These are phyloP conservation scores for Rehmannia glutinosa DNA, from an alignment of 257 asterid species.

Conservation along the genomic window DNA sequence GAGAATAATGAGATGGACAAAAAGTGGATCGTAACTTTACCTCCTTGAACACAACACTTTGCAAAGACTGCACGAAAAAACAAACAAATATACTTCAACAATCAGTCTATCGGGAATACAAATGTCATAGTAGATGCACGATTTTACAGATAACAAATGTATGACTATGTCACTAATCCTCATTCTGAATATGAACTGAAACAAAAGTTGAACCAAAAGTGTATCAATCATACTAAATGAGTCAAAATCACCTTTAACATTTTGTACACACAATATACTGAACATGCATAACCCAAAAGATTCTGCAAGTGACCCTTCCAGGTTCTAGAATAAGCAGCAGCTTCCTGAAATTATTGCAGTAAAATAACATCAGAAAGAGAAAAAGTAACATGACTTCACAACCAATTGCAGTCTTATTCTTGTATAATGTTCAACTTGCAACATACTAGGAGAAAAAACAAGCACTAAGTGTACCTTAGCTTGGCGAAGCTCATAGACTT, in stretches of 20 bases:
- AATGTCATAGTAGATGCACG: neutral
- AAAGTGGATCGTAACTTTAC: constrained; percentile 32
- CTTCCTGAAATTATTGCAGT: constrained; percentile 63
- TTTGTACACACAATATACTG: constrained; percentile 91
- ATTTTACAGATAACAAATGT: neutral
- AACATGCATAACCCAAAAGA: constrained; percentile 91
- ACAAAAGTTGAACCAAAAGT: neutral
- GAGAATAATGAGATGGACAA: constrained; percentile 9
- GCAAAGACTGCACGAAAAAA: constrained; percentile 79
- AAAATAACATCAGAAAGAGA: constrained; percentile 14
- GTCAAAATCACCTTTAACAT: constrained; percentile 71
- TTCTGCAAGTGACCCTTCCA: constrained; percentile 99
- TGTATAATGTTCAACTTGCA: constrained; percentile 10
- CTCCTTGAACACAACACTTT: constrained; percentile 96
- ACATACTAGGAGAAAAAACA: constrained; percentile 14
- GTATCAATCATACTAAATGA: neutral
- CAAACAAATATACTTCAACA: constrained; percentile 15
- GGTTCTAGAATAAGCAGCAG: constrained; percentile 98
- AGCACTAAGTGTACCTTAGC: constrained; percentile 67
- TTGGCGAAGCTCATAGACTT: constrained; percentile 97
- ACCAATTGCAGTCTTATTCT: constrained; percentile 3
- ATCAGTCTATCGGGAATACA: constrained; percentile 14
- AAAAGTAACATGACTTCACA: neutral
- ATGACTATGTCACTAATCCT: neutral
- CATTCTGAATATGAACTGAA: constrained; percentile 1